Evolutionary conservation across 2,329 filamentous ascomycete species (phyloP), one percentile per base, ranked within the genome.

Genomic region (Beauveria sp.): DNA sequence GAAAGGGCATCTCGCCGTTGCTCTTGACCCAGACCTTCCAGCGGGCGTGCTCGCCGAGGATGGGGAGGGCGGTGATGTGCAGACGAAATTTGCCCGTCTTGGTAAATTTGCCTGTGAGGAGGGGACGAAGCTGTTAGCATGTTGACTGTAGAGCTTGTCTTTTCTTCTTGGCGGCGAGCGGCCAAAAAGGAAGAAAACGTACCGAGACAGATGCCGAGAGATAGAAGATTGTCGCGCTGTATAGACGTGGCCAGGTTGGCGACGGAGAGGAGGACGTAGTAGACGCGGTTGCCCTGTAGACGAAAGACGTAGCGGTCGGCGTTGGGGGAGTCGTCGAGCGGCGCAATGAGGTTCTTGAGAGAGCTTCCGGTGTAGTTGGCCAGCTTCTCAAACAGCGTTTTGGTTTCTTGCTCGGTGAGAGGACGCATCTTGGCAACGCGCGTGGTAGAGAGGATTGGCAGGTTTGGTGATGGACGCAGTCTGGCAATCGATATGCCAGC

Each of bases 11-110:
- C 70, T 96, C 92, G 67, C 94, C 94, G 76, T 97, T 97, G 63
- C 87, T 84, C 77, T 96, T 96, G 67, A 99, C 88, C 92, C 92
- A 97, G 68, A 97, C 87, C 84, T 97, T 97, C 78, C 96, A 96
- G 63, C 94, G 83, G 50, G 93, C 93, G 74, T 97, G 91, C 66
- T 91, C 88, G 61, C 92, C 90, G 66, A 99, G 88, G 65, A 97
- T 84, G 65, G 92, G 89, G 62, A 99, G 81, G 20, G 83, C 90
- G 1, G 93, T 97, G 71, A 97, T 90, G 78, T 97, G 92, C 60
- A 99, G 81, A 58, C 93, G 82, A 79, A 99, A 97, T 75, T 97
- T 97, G 65, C 92, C 91, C 5, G 92, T 90, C 80, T 97, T 97
- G 64, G 92, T 97, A 79, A 97, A 96, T 73, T 97, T 96, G 70